Evolutionary conservation across 768 basidiomycete species (phyloP).

Genomic region (Infundibulicybe gibba): DNA sequence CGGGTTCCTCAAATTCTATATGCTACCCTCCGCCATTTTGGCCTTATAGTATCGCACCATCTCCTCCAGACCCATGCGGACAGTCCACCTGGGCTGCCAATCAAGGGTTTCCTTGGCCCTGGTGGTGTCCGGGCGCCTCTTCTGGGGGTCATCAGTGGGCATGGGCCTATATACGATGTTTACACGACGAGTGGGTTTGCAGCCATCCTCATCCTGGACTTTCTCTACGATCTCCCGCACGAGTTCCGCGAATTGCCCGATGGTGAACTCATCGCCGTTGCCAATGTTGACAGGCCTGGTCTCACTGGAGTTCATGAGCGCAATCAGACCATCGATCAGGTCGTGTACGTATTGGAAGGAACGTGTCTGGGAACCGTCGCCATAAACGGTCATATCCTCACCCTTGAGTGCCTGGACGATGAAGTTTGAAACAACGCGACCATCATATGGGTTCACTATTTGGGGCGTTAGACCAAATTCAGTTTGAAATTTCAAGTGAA

Average conservation of each 20-base stretch:
- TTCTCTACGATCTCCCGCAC: constrained; percentile 92
- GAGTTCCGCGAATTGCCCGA: constrained; percentile 89
- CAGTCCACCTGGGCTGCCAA: constrained; percentile 94
- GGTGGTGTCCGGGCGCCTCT: constrained; percentile 89
- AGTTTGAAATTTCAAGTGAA: neutral
- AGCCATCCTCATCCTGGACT: constrained; percentile 83
- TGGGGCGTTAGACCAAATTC: constrained; percentile 3
- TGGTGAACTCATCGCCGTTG: constrained; percentile 93
- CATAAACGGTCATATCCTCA: constrained; percentile 96
- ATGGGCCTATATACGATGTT: constrained; percentile 77
- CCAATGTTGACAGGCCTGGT: constrained; percentile 96
- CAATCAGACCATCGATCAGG: constrained; percentile 89
- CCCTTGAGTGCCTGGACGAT: constrained; percentile 96
- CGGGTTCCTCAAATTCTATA: constrained; percentile 34
- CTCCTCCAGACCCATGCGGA: constrained; percentile 91
- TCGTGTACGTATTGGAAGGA: constrained; percentile 99
- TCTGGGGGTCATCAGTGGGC: constrained; percentile 92
- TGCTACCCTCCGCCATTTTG: constrained; percentile 81
- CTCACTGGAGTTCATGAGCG: constrained; percentile 93
- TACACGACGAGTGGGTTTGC: constrained; percentile 44
- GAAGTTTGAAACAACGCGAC: constrained; percentile 98
- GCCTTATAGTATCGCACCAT: constrained; percentile 93
- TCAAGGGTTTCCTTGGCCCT: constrained; percentile 78
- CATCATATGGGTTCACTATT: constrained; percentile 93
- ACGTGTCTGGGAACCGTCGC: constrained; percentile 89